These are phyloP conservation scores for Melastoma malabathricum DNA, from an alignment of 345 rosid genomes.

Conservation along the genomic window DNA sequence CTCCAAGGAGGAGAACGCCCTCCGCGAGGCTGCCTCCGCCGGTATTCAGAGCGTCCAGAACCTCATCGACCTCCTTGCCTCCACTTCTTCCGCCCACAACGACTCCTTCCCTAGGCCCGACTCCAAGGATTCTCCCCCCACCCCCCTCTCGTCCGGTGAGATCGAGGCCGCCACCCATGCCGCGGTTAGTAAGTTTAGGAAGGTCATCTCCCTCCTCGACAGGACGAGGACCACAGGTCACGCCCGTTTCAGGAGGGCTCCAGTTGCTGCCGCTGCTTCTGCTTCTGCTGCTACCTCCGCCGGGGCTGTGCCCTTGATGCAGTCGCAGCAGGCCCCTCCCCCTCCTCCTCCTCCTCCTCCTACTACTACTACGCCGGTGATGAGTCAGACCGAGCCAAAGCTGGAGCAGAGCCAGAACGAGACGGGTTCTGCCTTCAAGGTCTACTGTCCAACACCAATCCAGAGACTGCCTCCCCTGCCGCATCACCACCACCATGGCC, in stretches of 20 bases:
- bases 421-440: slow-evolving; percentile 36
- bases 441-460: slow-evolving; percentile 2
- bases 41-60: slow-evolving; percentile 38
- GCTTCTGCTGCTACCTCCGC: too few species aligned
- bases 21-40: slow-evolving; percentile 33
- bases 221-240: slow-evolving; percentile 25
- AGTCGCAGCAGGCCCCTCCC: not conserved
- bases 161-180: slow-evolving; percentile 10
- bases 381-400: slow-evolving; percentile 5
- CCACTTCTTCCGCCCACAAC: not conserved
- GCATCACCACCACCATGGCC: slow-evolving; percentile 15
- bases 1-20: slow-evolving; percentile 10
- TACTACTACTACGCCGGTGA: not conserved
- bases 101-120: not conserved
- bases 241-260: slow-evolving; percentile 34
- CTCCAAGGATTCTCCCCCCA: slow-evolving; percentile 4
- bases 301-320: not conserved
- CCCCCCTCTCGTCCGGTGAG: slow-evolving; percentile 10
- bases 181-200: slow-evolving; percentile 33
- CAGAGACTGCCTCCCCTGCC: slow-evolving; percentile 8
- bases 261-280: slow-evolving; percentile 8
- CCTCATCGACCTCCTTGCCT: slow-evolving; percentile 23
- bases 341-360: slow-evolving; percentile 1
- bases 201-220: slow-evolving; percentile 26
- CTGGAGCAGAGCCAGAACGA: slow-evolving; percentile 9